Conservation (phyloP, 371 early-diverging fungal species). For the Pancytospora philotis region DNA sequence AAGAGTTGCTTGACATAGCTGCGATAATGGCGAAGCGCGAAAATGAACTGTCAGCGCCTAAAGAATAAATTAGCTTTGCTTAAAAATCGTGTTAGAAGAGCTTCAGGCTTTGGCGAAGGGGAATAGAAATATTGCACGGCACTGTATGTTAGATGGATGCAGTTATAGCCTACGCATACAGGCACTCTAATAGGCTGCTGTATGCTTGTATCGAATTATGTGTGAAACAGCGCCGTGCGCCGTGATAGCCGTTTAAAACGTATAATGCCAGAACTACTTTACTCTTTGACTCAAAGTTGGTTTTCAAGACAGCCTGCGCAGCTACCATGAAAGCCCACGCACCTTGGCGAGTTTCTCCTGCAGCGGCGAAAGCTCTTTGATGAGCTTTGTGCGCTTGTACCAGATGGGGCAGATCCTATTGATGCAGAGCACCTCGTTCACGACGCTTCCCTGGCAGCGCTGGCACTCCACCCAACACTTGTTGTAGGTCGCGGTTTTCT, state of each 20-base stretch:
- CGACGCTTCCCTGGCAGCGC: conserved; percentile 85
- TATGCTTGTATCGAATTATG: too few relatives aligned
- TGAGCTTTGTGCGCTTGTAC: conserved; percentile 93
- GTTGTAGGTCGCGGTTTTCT: conserved; percentile 69
- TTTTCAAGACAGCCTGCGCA: conserved; percentile 4
- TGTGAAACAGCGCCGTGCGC: too few relatives aligned
- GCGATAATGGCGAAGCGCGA: too few relatives aligned
- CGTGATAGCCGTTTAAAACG: not conserved
- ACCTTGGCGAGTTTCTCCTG: conserved; percentile 60
- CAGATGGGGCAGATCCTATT: conserved; percentile 93
- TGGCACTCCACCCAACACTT: conserved; percentile 97
- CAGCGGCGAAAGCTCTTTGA: conserved; percentile 77
- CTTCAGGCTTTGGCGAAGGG: too few relatives aligned
- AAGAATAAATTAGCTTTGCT: too few relatives aligned
- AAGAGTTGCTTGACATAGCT: too few relatives aligned
- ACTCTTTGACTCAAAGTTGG: not conserved
- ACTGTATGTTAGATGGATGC: too few relatives aligned
- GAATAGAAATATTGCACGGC: too few relatives aligned
- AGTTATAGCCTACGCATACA: too few relatives aligned
- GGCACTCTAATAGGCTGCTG: too few relatives aligned
- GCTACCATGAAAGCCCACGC: conserved; percentile 50
- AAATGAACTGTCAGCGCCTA: too few relatives aligned
- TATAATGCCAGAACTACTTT: not conserved
- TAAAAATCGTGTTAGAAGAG: too few relatives aligned
- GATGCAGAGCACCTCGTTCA: conserved; percentile 89